Evolutionary conservation across 2,329 filamentous ascomycete genomes (phyloP).

Genomic region (Trichoderma sp.): DNA sequence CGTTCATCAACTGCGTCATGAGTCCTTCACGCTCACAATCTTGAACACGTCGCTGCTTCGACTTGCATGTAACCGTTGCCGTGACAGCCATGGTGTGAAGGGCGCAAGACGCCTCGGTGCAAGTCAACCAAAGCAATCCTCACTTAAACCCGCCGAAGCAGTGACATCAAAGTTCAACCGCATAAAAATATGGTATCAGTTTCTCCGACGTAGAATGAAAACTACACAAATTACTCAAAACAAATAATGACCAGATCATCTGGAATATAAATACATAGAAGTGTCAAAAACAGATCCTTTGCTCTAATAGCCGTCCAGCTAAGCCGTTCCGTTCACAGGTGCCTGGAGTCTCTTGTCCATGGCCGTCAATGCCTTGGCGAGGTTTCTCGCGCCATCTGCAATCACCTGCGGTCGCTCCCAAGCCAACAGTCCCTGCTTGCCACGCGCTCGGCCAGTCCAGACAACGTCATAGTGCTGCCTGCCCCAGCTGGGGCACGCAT

Average conservation of each 20-base stretch:
- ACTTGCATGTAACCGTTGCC: no score
- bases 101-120: no score
- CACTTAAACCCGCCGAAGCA: neutral
- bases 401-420: slow-evolving; percentile 55
- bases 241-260: neutral
- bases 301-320: slow-evolving; percentile 41
- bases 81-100: no score
- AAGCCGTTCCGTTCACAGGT: slow-evolving; percentile 36
- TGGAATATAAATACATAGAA: neutral
- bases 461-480: slow-evolving; percentile 49
- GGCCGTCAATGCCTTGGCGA: slow-evolving; percentile 46
- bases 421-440: slow-evolving; percentile 49
- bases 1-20: no score
- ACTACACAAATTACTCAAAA: neutral
- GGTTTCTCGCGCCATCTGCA: slow-evolving; percentile 44
- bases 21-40: no score
- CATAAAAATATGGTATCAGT: neutral
- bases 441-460: slow-evolving; percentile 44
- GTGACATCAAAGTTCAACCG: neutral
- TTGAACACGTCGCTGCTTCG: no score
- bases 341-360: slow-evolving; percentile 44
- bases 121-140: neutral
- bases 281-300: slow-evolving; percentile 31
- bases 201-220: neutral
- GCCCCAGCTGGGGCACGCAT: slow-evolving; percentile 55